Base-by-base conservation (phyloP, 495 filamentous ascomycete genomes). In the Penicillium lagena region DNA sequence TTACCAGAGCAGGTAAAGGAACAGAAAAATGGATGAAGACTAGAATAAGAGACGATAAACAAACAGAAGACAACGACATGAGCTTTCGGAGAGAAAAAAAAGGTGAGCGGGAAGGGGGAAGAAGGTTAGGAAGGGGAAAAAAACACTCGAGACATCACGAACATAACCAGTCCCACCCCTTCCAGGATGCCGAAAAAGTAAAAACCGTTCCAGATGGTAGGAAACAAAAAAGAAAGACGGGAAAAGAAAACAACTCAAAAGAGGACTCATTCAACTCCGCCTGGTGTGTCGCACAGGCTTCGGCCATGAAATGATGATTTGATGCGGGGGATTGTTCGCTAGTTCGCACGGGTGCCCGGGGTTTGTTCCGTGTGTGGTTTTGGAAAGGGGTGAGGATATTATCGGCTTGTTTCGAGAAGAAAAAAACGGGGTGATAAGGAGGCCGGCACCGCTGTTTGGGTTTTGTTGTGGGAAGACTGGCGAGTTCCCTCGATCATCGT, bases 161-260 rank as follows among this genome's bases (percentile, higher is more conserved):
- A 56, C 45, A 49, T 52, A 50, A 55, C 66, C 58, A 56, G 56
- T 55, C 54, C 50, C 58, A 53, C 55, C 58, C 48, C 54, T 59
- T 50, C 55, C 59, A 59, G 52, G 49, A 56, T 63, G 54, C 54
- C 51, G 50, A 48, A 22, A 22, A 55, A 51, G 47, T 50, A 52
- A 50, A 55, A 40, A 55, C 53, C 54, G 49, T 43, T 52, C 45
- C 50, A 64, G 55, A 63, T 54, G 60, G 51, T 56, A 62, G 55
- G 51, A 56, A 52, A 51, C 45, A 50, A 54, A 58, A 56, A 48
- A 40, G 47, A 47, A 47, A 37, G 12, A 51, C 37, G 51, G 50
- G 49, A 43, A 43, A 52, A 42, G 37, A 37, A 40, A 37, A 46
- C 42, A 14, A 27, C 29, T 39, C 34, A 38, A 36, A 46, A 42